Evolutionary conservation across 2,329 filamentous ascomycete species (phyloP).

Genomic region (Ascochyta fabae): DNA sequence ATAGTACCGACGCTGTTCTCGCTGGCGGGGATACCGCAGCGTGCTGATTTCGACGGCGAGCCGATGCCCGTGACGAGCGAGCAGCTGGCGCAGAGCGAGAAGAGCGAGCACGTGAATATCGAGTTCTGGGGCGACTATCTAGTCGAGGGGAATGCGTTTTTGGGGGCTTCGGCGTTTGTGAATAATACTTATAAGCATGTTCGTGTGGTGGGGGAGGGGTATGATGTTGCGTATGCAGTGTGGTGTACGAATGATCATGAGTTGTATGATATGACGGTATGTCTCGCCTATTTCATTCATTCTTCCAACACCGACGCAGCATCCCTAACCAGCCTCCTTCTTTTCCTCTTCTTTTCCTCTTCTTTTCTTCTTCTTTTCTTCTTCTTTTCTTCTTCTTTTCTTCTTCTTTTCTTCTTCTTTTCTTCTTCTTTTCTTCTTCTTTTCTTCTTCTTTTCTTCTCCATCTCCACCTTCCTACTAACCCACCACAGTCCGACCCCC

Average conservation of each 20-base stretch:
- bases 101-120: slow-evolving; percentile 50
- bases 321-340: too few relatives aligned
- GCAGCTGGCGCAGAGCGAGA: slow-evolving; percentile 6
- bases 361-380: too few relatives aligned
- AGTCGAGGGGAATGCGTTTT: slow-evolving; percentile 27
- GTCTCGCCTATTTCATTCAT: slow-evolving; percentile 1
- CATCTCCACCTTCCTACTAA: background rate
- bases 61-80: slow-evolving; percentile 40
- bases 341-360: too few relatives aligned
- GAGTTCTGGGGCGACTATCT: slow-evolving; percentile 51
- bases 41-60: slow-evolving; percentile 48
- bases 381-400: too few relatives aligned
- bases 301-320: too few relatives aligned
- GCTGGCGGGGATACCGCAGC: slow-evolving; percentile 40
- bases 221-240: slow-evolving; percentile 70
- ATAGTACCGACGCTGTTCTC: slow-evolving; percentile 50
- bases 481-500: slow-evolving; percentile 37
- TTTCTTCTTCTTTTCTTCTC: background rate
- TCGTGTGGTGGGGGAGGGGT: slow-evolving; percentile 60
- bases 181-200: slow-evolving; percentile 69
- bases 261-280: slow-evolving; percentile 67
- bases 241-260: slow-evolving; percentile 75
- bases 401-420: too few relatives aligned
- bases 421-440: too few relatives aligned
- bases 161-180: background rate